These are phyloP conservation scores for Tilletiopsis washingtonensis DNA, from an alignment of 1,284 basidiomycete species.

Conservation along the genomic window DNA sequence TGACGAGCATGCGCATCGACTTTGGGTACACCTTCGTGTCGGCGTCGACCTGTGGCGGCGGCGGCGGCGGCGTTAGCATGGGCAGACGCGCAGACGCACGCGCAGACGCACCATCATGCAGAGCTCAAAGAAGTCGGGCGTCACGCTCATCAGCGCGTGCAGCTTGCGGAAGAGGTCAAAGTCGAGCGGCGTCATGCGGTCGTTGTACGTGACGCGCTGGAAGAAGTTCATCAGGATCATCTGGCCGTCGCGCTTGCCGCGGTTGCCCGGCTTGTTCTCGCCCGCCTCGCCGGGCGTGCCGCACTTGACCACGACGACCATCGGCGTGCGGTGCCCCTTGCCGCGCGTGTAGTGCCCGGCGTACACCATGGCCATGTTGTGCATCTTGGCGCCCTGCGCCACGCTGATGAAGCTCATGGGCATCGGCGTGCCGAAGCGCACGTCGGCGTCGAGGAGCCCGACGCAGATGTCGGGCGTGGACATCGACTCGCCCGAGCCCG, in stretches of 20 bases:
- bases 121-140: conserved; percentile 96
- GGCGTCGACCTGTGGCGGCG: conserved; percentile 82
- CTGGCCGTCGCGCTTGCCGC: conserved; percentile 97
- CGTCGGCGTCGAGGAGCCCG: conserved; percentile 80
- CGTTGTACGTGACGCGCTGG: conserved; percentile 96
- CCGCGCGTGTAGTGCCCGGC: conserved; percentile 81
- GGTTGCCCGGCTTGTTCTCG: conserved; percentile 92
- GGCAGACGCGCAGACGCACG: too few relatives aligned
- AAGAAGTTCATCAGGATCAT: conserved; percentile 99
- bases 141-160: conserved; percentile 95
- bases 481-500: conserved; percentile 85
- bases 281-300: conserved; percentile 64
- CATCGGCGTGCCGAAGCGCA: conserved; percentile 87
- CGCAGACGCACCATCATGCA: conserved; percentile 81
- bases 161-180: conserved; percentile 97
- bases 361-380: conserved; percentile 96
- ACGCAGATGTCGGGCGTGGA: conserved; percentile 97
- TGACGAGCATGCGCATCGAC: conserved; percentile 31
- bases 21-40: conserved; percentile 56
- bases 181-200: conserved; percentile 93
- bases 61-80: too few relatives aligned
- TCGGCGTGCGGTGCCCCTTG: conserved; percentile 77
- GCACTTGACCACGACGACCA: conserved; percentile 94
- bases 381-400: conserved; percentile 74
- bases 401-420: conserved; percentile 93